Conservation (phyloP, 148 eudicot species). For the Rhododendron vialii region DNA sequence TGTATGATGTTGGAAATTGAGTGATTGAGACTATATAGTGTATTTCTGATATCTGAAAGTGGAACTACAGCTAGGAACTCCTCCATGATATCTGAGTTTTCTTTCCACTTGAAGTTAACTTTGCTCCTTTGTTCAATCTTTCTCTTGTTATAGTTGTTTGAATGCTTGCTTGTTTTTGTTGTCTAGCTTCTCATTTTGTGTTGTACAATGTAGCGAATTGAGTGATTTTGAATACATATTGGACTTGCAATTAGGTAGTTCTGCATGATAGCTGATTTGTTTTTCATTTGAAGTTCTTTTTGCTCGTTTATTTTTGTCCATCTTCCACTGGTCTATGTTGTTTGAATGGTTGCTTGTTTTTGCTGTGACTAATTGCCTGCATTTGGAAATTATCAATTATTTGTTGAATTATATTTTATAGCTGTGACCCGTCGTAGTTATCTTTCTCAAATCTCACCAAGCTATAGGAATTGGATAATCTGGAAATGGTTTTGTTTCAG, state of each 20-base stretch:
- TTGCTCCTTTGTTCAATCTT: not conserved
- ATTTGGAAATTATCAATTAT: not conserved
- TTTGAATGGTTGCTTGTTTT: not conserved
- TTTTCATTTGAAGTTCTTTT: not conserved
- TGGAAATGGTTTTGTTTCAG: not conserved
- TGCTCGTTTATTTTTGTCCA: not conserved
- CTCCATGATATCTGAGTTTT: not conserved
- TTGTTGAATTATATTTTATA: not conserved
- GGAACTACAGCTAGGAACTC: not conserved
- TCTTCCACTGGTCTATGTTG: not conserved
- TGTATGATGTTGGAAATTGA: not conserved
- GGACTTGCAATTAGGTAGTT: not conserved
- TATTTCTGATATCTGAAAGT: not conserved
- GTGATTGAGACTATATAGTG: not conserved
- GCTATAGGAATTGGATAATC: not conserved
- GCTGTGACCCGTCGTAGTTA: not conserved
- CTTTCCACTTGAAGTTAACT: not conserved
- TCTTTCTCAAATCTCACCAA: not conserved
- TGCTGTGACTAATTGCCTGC: not conserved
- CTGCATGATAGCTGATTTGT: not conserved
- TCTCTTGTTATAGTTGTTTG: not conserved
- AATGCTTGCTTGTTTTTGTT: not conserved
- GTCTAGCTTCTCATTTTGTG: not conserved
- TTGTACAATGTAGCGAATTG: not conserved
- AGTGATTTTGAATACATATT: not conserved